phyloP scores from a whole-genome alignment of 2,329 filamentous ascomycete species.

The Cytospora piceae region DNA sequence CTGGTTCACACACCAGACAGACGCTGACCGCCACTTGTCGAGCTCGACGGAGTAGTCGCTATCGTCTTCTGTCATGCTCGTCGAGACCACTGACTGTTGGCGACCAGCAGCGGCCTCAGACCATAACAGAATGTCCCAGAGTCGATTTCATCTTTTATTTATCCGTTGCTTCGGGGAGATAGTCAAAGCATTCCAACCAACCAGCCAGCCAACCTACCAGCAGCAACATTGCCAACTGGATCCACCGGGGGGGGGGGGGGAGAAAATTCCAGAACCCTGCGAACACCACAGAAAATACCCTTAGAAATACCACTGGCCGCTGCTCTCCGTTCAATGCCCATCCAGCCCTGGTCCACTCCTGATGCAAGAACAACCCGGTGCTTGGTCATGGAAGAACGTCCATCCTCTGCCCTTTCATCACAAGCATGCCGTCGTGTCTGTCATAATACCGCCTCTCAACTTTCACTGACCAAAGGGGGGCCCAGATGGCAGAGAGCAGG shows the following conservation, averaged over 20 bases:
- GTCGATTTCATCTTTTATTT: background rate
- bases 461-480: slow-evolving; percentile 8
- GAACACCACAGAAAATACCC: slow-evolving; percentile 21
- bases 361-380: slow-evolving; percentile 6
- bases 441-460: slow-evolving; percentile 20
- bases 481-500: slow-evolving; percentile 17
- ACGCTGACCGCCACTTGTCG: background rate
- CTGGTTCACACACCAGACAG: background rate
- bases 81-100: background rate
- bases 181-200: background rate
- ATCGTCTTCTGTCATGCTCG: background rate
- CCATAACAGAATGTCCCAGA: background rate
- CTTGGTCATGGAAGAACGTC: slow-evolving; percentile 15
- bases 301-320: slow-evolving; percentile 16
- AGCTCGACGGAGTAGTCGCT: background rate
- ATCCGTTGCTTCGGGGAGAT: background rate
- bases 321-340: slow-evolving; percentile 11
- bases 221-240: slow-evolving; percentile 9
- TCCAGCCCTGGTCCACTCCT: slow-evolving; percentile 9
- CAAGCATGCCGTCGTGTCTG: slow-evolving; percentile 28
- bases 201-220: slow-evolving; percentile 10
- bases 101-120: background rate
- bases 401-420: slow-evolving; percentile 23
- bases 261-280: slow-evolving; percentile 12
- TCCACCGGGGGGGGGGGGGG: background rate